phyloP scores from a whole-genome alignment of 176 grass and related monocot genomes.

The Phyllostachys edulis region DNA sequence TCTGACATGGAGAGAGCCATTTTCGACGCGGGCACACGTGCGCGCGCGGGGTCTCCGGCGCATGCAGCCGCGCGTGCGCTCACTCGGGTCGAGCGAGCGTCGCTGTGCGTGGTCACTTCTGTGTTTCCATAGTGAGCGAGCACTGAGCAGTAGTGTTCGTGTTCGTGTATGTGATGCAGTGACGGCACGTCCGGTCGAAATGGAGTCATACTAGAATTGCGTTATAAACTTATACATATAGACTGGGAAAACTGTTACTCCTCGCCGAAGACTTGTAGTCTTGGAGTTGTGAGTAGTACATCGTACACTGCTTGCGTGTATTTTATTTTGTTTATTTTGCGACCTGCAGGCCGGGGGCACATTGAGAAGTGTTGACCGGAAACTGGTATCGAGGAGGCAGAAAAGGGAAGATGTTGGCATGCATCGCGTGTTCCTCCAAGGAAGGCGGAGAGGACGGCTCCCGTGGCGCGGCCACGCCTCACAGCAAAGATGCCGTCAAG shows the following conservation, averaged over 20 bases:
- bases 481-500: conserved; percentile 65
- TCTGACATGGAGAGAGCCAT: not conserved
- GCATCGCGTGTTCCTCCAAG: conserved; percentile 87
- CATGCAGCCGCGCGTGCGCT: not conserved
- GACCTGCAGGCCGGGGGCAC: not conserved
- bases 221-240: not conserved
- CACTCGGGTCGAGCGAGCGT: not conserved
- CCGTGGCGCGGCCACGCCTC: conserved; percentile 55
- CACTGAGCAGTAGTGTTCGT: not conserved
- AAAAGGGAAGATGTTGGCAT: conserved; percentile 69
- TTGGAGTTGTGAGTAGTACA: too few relatives aligned
- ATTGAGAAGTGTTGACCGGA: not conserved
- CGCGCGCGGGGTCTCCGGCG: not conserved
- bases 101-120: not conserved
- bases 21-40: not conserved
- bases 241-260: too few relatives aligned
- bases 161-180: not conserved
- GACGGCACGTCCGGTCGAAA: not conserved
- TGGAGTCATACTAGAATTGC: not conserved
- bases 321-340: too few relatives aligned
- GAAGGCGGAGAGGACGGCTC: conserved; percentile 74
- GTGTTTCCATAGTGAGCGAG: not conserved
- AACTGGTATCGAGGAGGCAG: not conserved
- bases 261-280: too few relatives aligned
- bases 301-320: too few relatives aligned